Evolutionary conservation across 2,329 filamentous ascomycete species (phyloP), one percentile per base, ranked within the genome.

Genomic region (Tolypocladium cylindrosporum): DNA sequence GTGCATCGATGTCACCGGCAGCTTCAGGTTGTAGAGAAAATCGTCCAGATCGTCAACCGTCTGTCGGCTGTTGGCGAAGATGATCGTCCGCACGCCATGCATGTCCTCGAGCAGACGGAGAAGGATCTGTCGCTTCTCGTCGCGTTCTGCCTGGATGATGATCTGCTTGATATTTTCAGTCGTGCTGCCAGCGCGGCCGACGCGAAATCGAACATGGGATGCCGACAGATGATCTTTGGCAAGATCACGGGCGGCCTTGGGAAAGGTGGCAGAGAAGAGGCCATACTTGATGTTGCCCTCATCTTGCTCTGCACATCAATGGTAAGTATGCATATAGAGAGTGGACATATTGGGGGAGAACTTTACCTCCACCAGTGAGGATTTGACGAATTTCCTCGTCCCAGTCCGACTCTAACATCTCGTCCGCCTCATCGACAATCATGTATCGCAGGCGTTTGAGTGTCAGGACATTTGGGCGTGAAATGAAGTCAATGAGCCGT

Each of bases 221-320:
- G 83, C 77, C 0, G 87, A 79, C 58, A 99, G 83, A 67, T 92
- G 89, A 36, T 88, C 79, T 59, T 84, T 85, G 13, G 92, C 93
- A 16, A 97, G 75, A 31, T 87, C 79, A 37, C 91, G 90, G 62
- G 90, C 85, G 0, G 76, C 77, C 75, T 89, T 91, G 45, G 92
- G 90, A 72, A 99, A 97, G 0, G 94, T 97, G 1, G 94, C 94
- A 0, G 91, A 96, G 71, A 97, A 97, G 76, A 99, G 88, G 73
- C 96, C 80, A 71, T 85, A 87, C 58, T 79, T 82, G 65, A 86
- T 74, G 61, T 82, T 81, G 3, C 81, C 91, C 58, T 89, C 85
- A 61, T 96, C 84, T 64, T 96, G 76, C 72, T 85, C 80, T 96
- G 76, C 78, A 58, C 13, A 8, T 40, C 24, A 51, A 36, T 34